These are phyloP conservation scores for Populus trichocarpa DNA, from an alignment of 441 rosid species.

Conservation along the genomic window DNA sequence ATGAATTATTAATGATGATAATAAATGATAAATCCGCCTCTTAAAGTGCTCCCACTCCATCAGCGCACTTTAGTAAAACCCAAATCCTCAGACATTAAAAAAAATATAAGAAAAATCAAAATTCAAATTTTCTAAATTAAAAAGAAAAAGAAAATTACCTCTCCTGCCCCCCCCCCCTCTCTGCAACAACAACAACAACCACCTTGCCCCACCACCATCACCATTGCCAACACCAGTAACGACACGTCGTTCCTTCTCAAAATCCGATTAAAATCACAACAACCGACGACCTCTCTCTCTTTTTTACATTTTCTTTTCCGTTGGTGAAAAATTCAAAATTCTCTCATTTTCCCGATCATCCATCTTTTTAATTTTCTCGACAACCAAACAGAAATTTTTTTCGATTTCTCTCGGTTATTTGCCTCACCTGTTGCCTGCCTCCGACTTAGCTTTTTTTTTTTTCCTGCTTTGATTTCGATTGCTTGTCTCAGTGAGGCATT, in stretches of 20 bases:
- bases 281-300: background rate
- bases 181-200: conserved; percentile 14
- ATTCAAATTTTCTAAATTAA: background rate
- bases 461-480: conserved; percentile 7
- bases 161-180: background rate
- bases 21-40: background rate
- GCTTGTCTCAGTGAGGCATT: background rate
- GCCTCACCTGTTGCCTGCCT: background rate
- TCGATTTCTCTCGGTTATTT: background rate
- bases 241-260: background rate
- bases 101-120: background rate
- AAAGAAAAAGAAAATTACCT: conserved; percentile 6
- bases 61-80: conserved; percentile 9
- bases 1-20: background rate
- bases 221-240: conserved; percentile 3
- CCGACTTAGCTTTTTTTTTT: background rate
- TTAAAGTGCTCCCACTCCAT: background rate
- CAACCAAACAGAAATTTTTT: background rate
- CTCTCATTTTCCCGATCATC: conserved; percentile 1
- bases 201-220: conserved; percentile 6
- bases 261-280: conserved; percentile 6
- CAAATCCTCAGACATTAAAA: background rate
- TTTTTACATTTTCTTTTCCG: background rate
- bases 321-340: background rate
- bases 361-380: conserved; percentile 3